Evolutionary conservation across 1,284 basidiomycete genomes (phyloP).

Genomic region (Boletus sp.): DNA sequence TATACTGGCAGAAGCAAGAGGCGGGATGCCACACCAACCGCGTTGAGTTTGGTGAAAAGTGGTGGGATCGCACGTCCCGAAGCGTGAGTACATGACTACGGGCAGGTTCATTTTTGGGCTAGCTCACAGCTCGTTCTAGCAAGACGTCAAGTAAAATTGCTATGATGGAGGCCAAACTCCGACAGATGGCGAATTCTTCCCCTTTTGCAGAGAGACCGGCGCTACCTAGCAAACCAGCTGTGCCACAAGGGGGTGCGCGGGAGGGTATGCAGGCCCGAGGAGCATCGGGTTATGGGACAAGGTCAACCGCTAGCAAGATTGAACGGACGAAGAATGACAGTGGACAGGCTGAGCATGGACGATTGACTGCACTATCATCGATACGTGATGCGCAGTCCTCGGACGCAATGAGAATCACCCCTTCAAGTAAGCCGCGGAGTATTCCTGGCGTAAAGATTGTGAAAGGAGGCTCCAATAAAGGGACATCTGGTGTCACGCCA

Average conservation of each 20-base stretch:
- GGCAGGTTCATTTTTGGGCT: conserved; percentile 1
- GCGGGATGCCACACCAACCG: conserved; percentile 61
- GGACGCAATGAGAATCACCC: conserved; percentile 14
- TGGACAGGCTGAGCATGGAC: not conserved
- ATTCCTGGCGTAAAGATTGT: conserved; percentile 35
- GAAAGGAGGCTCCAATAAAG: conserved; percentile 19
- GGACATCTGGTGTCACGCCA: conserved; percentile 5
- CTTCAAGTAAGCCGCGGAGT: conserved; percentile 26
- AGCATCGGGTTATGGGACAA: not conserved
- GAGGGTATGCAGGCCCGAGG: conserved; percentile 2
- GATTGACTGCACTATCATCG: not conserved
- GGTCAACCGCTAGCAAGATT: not conserved
- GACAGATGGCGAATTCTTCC: conserved; percentile 58
- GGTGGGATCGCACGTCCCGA: conserved; percentile 49
- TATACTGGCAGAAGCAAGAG: conserved; percentile 30
- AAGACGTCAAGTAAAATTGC: conserved; percentile 90
- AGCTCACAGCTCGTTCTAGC: conserved; percentile 14
- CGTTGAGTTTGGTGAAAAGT: conserved; percentile 83
- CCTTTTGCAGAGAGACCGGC: conserved; percentile 21
- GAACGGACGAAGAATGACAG: conserved; percentile 4
- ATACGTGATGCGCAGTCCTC: conserved; percentile 11
- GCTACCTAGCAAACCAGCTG: conserved; percentile 26
- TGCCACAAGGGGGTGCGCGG: not conserved
- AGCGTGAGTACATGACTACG: conserved; percentile 49
- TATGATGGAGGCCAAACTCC: conserved; percentile 91